Base-by-base conservation (phyloP, 805 yeast species). In the Wickerhamomyces kurtzmanii region DNA sequence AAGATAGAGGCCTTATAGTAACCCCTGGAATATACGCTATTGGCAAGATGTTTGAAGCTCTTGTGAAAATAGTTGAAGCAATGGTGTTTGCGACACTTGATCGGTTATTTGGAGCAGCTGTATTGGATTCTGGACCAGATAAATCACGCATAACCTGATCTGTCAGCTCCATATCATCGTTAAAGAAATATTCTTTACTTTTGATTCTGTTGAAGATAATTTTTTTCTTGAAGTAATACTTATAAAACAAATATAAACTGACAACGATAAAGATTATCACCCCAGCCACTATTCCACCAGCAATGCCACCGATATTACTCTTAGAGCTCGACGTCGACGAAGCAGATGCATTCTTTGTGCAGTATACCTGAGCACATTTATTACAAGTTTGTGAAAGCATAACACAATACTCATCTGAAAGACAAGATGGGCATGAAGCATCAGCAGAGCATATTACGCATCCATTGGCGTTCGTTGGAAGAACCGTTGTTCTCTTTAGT, bases 1-100 rank as follows among this genome's bases (percentile, higher is more conserved):
- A 38, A 39, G 40, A 61, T 41, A 31, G 63, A 40, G 27, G 51
- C 48, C 31, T 64, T 14, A 74, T 71, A 5, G 86, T 82, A 24
- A 86, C 96, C 20, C 96, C 96, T 0, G 96, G 97, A 34, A 87
- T 83, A 48, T 86, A 87, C 3, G 94, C 94, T 32, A 89, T 79
- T 12, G 95, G 95, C 35, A 87, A 68, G 38, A 87, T 75, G 51
- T 87, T 86, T 10, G 94, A 81, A 4, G 93, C 93, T 42, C 79
- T 73, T 8, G 91, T 77, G 26, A 77, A 62, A 10, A 77, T 70
- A 6, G 86, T 70, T 17, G 81, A 69, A 7, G 87, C 80, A 18
- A 60, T 38, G 25, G 56, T 42, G 10, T 40, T 34, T 31, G 52
- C 36, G 17, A 40, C 31, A 3, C 47, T 43, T 31, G 24, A 54